Conservation (phyloP, 257 asterid species). For the Solanum medicagineum region DNA sequence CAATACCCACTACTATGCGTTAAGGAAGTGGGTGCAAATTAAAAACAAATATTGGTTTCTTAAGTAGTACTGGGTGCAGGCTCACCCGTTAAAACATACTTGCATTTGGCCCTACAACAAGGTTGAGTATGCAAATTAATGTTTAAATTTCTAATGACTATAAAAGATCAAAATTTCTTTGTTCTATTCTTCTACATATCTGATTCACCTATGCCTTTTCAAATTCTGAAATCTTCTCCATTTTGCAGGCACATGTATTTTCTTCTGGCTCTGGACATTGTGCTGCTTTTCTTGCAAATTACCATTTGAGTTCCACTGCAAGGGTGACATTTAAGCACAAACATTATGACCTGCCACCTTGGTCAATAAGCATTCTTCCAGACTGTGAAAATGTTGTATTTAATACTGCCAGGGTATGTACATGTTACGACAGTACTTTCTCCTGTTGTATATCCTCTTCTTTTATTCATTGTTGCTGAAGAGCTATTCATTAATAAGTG, state of each 20-base stretch:
- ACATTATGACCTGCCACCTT: slow-evolving; percentile 77
- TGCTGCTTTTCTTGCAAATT: slow-evolving; percentile 80
- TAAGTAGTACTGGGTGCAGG: background rate
- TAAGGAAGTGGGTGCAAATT: background rate
- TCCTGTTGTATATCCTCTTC: background rate
- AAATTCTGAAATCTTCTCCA: background rate
- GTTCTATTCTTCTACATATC: background rate
- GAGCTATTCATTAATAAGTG: background rate
- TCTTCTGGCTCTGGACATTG: slow-evolving; percentile 61
- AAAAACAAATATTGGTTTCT: background rate
- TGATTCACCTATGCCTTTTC: background rate
- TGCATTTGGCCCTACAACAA: background rate
- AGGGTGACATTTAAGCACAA: slow-evolving; percentile 49
- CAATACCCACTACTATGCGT: background rate
- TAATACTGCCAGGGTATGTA: slow-evolving; percentile 80
- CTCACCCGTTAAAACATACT: background rate
- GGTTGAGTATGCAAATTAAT: background rate
- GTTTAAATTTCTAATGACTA: background rate
- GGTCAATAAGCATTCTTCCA: slow-evolving; percentile 94
- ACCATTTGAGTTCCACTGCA: slow-evolving; percentile 42
- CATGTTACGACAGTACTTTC: background rate
- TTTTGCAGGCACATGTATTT: slow-evolving; percentile 58
- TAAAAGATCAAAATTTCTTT: background rate
- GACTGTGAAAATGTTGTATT: slow-evolving; percentile 61
- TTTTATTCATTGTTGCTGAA: background rate